A percentile compares a stretch with the other conserved stretches of the same genome.
Conservation (phyloP, 163 green algal genomes). For the Coccomyxa subellipsoidea region DNA sequence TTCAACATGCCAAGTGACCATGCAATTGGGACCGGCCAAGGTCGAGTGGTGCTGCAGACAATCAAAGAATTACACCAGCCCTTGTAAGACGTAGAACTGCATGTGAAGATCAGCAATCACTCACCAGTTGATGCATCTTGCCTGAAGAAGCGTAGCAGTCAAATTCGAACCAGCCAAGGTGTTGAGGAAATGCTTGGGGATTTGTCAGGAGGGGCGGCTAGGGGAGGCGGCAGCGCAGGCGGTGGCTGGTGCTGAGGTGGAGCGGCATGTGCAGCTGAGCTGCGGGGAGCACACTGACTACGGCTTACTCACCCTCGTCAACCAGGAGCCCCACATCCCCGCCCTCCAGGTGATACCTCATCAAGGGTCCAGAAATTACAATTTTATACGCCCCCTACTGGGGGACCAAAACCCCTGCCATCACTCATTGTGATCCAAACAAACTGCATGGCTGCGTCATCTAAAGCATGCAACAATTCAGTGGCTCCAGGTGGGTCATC, state of each 20-base stretch:
- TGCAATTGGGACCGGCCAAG: too few relatives aligned
- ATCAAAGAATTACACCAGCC: too few relatives aligned
- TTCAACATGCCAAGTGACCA: too few relatives aligned
- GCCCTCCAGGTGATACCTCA: slow-evolving; percentile 58
- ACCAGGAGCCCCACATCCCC: slow-evolving; percentile 40
- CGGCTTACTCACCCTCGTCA: slow-evolving; percentile 62
- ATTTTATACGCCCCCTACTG: neutral
- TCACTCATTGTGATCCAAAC: neutral
- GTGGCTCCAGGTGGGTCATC: neutral
- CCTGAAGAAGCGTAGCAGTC: too few relatives aligned
- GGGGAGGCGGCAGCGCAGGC: neutral
- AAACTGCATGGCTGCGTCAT: neutral
- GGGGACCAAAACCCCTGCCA: neutral
- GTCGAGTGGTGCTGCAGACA: too few relatives aligned
- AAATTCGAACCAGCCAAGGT: too few relatives aligned
- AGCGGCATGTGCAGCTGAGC: slow-evolving; percentile 41
- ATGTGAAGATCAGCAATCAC: too few relatives aligned
- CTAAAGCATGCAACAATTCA: neutral
- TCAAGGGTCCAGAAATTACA: neutral
- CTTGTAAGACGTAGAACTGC: too few relatives aligned
- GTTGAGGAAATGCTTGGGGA: too few relatives aligned
- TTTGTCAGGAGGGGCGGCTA: neutral
- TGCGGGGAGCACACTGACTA: slow-evolving; percentile 71
- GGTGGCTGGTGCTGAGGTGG: slow-evolving; percentile 12
- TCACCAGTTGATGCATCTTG: too few relatives aligned